Conservation (phyloP, 2,329 filamentous ascomycete species). For the Orbilia ellipsospora region DNA sequence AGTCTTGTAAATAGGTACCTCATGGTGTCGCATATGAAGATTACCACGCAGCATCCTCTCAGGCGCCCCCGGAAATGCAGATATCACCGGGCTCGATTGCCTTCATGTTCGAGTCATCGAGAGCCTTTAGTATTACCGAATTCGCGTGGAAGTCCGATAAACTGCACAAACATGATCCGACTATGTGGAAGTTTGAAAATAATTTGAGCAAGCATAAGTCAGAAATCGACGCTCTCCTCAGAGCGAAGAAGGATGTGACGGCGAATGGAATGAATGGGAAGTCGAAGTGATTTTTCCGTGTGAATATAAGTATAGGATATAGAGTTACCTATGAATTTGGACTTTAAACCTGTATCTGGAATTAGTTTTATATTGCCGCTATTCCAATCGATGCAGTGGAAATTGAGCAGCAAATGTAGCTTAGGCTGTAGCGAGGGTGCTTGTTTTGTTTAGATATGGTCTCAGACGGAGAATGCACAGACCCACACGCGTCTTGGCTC, state of each 20-base stretch:
- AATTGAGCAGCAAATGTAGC: too few relatives aligned
- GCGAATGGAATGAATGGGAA: constrained; percentile 35
- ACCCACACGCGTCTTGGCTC: too few relatives aligned
- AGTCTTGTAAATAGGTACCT: constrained; percentile 64
- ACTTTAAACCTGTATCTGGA: too few relatives aligned
- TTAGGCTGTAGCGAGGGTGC: too few relatives aligned
- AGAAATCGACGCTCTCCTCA: constrained; percentile 66
- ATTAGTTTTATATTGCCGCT: too few relatives aligned
- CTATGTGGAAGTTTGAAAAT: constrained; percentile 67
- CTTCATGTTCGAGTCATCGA: constrained; percentile 76
- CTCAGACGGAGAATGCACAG: too few relatives aligned
- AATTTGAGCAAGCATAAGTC: constrained; percentile 68
- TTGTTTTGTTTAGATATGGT: too few relatives aligned
- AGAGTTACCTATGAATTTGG: too few relatives aligned
- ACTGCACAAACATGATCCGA: constrained; percentile 68
- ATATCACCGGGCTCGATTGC: constrained; percentile 73
- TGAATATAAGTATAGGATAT: not conserved
- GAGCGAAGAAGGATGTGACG: constrained; percentile 61
- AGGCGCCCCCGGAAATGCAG: constrained; percentile 68
- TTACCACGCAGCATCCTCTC: constrained; percentile 69
- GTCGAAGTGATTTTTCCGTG: not conserved
- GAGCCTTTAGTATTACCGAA: constrained; percentile 78
- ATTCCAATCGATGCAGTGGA: too few relatives aligned
- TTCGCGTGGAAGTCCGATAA: constrained; percentile 72
- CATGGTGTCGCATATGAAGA: constrained; percentile 68